A percentile compares a stretch with the other conserved stretches of the same genome.
phyloP scores from a whole-genome alignment of 306 rosid genomes.

The Cicer arietinum region DNA sequence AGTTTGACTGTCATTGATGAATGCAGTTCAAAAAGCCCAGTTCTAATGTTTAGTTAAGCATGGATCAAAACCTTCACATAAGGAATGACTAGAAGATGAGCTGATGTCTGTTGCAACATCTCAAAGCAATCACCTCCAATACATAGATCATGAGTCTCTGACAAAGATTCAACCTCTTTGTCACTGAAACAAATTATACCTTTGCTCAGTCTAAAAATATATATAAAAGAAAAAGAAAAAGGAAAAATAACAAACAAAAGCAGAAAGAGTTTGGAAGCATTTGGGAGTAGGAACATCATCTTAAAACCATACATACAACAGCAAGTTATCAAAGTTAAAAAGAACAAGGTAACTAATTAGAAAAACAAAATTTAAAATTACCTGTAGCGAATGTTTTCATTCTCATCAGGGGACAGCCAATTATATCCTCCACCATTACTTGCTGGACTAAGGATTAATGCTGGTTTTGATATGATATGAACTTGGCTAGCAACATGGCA shows the following conservation, averaged over 20 bases:
- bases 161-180: constrained; percentile 78
- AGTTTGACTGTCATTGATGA: constrained; percentile 41
- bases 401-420: constrained; percentile 96
- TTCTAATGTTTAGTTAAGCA: constrained; percentile 27
- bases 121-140: constrained; percentile 95
- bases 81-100: constrained; percentile 80
- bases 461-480: constrained; percentile 85
- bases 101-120: constrained; percentile 85
- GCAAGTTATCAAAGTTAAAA: constrained; percentile 7
- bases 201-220: constrained; percentile 23
- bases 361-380: constrained; percentile 31
- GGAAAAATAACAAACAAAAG: constrained; percentile 1
- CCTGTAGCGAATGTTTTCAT: constrained; percentile 72
- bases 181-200: constrained; percentile 57
- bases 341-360: background rate
- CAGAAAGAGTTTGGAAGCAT: constrained; percentile 2
- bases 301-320: constrained; percentile 22
- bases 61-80: constrained; percentile 69
- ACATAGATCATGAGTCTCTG: constrained; percentile 92
- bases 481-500: constrained; percentile 99
- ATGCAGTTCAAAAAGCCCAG: constrained; percentile 29
- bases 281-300: background rate
- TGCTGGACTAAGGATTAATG: constrained; percentile 74
- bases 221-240: background rate
- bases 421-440: constrained; percentile 64